These are phyloP conservation scores for Diaporthe aspalathi DNA, from an alignment of 2,329 filamentous ascomycete species.

Conservation along the genomic window DNA sequence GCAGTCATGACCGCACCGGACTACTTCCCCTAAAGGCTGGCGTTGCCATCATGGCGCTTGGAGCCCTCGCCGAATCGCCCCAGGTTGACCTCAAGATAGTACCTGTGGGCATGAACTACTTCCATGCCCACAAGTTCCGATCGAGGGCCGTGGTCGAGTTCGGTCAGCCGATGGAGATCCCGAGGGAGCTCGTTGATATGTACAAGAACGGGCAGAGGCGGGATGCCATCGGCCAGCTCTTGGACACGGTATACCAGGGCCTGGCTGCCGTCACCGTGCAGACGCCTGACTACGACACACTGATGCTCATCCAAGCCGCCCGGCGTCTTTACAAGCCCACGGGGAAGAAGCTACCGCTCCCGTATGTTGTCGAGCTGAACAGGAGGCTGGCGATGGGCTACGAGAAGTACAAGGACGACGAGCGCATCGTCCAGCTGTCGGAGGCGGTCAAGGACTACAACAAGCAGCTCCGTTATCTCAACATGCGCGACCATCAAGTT, in stretches of 20 bases:
- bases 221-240: slow-evolving; percentile 85
- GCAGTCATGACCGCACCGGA: slow-evolving; percentile 93
- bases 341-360: slow-evolving; percentile 91
- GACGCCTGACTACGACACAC: slow-evolving; percentile 92
- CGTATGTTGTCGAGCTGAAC: slow-evolving; percentile 94
- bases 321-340: slow-evolving; percentile 93
- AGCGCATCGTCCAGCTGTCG: slow-evolving; percentile 80
- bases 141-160: slow-evolving; percentile 97
- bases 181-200: slow-evolving; percentile 82
- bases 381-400: slow-evolving; percentile 91
- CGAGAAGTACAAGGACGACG: slow-evolving; percentile 90
- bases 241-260: slow-evolving; percentile 88
- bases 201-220: slow-evolving; percentile 86
- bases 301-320: slow-evolving; percentile 96
- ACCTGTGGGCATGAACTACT: slow-evolving; percentile 99
- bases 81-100: slow-evolving; percentile 93
- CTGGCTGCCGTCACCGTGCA: slow-evolving; percentile 91
- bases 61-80: slow-evolving; percentile 85
- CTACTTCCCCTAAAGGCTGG: slow-evolving; percentile 94
- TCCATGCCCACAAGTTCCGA: slow-evolving; percentile 98
- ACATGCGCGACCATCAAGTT: slow-evolving; percentile 93
- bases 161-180: slow-evolving; percentile 87
- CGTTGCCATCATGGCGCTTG: slow-evolving; percentile 97
- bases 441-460: slow-evolving; percentile 87
- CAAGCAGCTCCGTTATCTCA: slow-evolving; percentile 83